phyloP scores from a whole-genome alignment of 306 rosid species.

The Canavalia ensiformis region DNA sequence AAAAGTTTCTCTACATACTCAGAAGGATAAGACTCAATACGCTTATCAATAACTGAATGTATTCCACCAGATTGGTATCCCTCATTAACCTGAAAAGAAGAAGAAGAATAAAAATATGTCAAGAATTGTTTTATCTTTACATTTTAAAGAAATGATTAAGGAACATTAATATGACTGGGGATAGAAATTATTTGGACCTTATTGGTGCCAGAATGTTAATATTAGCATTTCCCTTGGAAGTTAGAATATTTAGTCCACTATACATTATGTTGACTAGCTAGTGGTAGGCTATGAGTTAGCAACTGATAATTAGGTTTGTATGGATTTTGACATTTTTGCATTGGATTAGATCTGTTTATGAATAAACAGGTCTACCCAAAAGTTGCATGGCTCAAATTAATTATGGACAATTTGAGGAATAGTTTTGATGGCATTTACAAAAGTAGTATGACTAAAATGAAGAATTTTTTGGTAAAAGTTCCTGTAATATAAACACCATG shows the following conservation, averaged over 20 bases:
- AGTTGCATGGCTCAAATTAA: no score
- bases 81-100: slow-evolving; percentile 59
- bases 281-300: no score
- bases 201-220: background rate
- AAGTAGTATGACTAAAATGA: no score
- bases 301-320: no score
- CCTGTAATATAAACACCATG: no score
- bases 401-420: no score
- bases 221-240: background rate
- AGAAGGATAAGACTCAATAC: slow-evolving; percentile 76
- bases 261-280: background rate
- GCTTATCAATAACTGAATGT: slow-evolving; percentile 66
- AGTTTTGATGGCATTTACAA: no score
- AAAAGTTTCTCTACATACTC: slow-evolving; percentile 67
- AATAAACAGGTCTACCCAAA: no score
- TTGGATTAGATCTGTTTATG: no score
- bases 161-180: background rate
- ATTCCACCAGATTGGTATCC: slow-evolving; percentile 69
- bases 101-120: background rate
- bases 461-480: no score
- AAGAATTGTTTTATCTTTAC: background rate
- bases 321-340: no score
- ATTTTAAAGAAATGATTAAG: background rate
- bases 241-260: background rate
- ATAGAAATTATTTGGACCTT: background rate